A percentile compares a stretch with the other conserved stretches of the same genome.
phyloP scores from a whole-genome alignment of 2,329 filamentous ascomycete species.

The Sordariomycetes sp. region DNA sequence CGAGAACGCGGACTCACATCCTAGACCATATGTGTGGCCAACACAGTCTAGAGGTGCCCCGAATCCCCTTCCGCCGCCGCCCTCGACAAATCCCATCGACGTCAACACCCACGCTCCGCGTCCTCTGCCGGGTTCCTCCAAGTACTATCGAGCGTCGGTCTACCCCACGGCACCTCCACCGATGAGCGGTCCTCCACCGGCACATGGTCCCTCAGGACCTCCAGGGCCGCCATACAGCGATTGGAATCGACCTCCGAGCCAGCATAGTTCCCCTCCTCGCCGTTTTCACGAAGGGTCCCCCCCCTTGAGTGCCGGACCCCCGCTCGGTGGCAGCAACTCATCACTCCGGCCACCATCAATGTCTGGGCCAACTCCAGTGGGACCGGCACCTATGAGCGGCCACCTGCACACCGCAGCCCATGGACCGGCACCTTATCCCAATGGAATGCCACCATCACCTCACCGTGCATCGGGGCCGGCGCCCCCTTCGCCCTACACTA shows the following conservation, averaged over 20 bases:
- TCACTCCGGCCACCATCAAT: conserved; percentile 41
- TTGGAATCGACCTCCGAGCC: conserved; percentile 42
- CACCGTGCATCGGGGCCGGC: conserved; percentile 33
- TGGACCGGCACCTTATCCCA: conserved; percentile 22
- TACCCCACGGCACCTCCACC: background rate
- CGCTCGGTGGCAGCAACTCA: conserved; percentile 23
- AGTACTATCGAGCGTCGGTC: background rate
- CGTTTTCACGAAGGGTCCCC: conserved; percentile 40
- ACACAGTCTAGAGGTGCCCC: background rate
- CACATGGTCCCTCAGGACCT: conserved; percentile 5
- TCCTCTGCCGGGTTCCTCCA: background rate
- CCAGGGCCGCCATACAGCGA: conserved; percentile 22
- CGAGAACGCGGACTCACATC: conserved; percentile 1
- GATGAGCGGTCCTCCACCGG: background rate
- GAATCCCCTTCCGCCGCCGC: background rate
- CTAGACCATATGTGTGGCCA: conserved; percentile 1
- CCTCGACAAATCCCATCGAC: background rate
- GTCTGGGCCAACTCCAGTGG: conserved; percentile 29
- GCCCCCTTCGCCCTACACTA: conserved; percentile 30
- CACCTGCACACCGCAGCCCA: conserved; percentile 22
- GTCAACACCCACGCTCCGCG: background rate
- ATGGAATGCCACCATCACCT: conserved; percentile 39
- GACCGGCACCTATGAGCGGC: conserved; percentile 27
- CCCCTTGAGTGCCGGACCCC: conserved; percentile 20
- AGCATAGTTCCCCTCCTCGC: conserved; percentile 36